Evolutionary conservation across 1,284 basidiomycete genomes (phyloP), one percentile per base, ranked within the genome.

Genomic region (Sutorius eximius): DNA sequence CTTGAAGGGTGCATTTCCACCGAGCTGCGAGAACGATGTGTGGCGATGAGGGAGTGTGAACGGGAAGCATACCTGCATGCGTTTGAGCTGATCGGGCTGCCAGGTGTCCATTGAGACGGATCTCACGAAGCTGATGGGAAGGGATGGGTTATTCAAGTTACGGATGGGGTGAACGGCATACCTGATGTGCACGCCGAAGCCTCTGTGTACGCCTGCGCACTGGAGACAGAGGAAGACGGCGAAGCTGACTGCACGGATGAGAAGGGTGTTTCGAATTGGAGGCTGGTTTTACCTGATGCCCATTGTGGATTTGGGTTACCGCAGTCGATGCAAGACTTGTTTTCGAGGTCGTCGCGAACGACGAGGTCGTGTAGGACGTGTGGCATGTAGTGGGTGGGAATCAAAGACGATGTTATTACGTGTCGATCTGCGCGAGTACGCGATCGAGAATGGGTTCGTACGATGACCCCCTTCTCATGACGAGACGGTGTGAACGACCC

Each of bases 101-200:
- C 94, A 97, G 64, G 93, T 89, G 74, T 96, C 94, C 94, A 97
- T 97, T 53, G 93, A 95, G 63, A 93, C 85, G 46, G 91, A 94
- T 66, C 93, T 82, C 51, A 96, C 91, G 74, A 95, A 95, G 68
- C 91, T 94, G 72, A 48, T 51, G 67, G 51, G 27, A 37, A 48
- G 49, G 36, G 54, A 51, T 32, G 52, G 49, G 55, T 45, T 48
- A 63, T 59, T 16, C 15, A 34, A 18, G 52, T 20, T 44, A 18
- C 7, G 47, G 18, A 18, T 29, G 45, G 16, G 43, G 37, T 12
- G 1, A 53, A 36, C 52, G 56, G 66, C 69, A 62, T 67, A 83
- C 87, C 88, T 91, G 67, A 93, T 81, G 71, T 95, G 92, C 27
- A 94, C 92, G 44, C 92, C 92, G 64, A 93, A 88, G 48, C 91